Evolutionary conservation across 1,139 yeast species (phyloP).

Genomic region (Zygoascus meyerae): DNA sequence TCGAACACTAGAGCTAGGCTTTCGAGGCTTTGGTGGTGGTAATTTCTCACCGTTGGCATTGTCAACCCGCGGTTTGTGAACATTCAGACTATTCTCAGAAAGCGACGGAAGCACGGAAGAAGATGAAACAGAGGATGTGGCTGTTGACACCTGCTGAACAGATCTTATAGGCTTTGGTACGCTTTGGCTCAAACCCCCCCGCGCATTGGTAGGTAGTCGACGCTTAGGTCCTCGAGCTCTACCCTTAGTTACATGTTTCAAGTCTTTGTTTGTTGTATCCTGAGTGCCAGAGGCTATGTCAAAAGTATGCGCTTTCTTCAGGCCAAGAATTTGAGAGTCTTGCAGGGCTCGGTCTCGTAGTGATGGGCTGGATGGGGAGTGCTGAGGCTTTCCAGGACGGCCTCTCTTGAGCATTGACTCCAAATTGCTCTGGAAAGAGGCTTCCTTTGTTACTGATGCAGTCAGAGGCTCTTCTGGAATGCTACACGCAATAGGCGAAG

Average conservation of each 20-base stretch:
- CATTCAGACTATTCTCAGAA: slow-evolving; percentile 7
- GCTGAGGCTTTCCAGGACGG: slow-evolving; percentile 15
- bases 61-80: slow-evolving; percentile 16
- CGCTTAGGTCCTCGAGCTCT: slow-evolving; percentile 75
- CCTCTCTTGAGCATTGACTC: slow-evolving; percentile 18
- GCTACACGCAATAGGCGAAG: background rate
- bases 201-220: slow-evolving; percentile 49
- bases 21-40: slow-evolving; percentile 17
- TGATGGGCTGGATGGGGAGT: slow-evolving; percentile 7
- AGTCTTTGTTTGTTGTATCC: slow-evolving; percentile 24
- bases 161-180: too few relatives aligned
- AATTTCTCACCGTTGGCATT: slow-evolving; percentile 3
- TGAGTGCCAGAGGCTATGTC: slow-evolving; percentile 23
- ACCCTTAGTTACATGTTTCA: slow-evolving; percentile 55
- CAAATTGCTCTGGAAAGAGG: slow-evolving; percentile 19
- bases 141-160: too few relatives aligned
- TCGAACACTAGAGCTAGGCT: slow-evolving; percentile 14
- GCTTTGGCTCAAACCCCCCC: slow-evolving; percentile 7
- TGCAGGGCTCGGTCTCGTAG: slow-evolving; percentile 5
- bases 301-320: slow-evolving; percentile 30
- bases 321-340: background rate
- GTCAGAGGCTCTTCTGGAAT: slow-evolving; percentile 4
- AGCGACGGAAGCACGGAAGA: slow-evolving; percentile 1
- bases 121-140: background rate
- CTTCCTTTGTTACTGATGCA: slow-evolving; percentile 2